These are phyloP conservation scores for Quercus agrifolia DNA, from an alignment of 306 rosid species.

Conservation along the genomic window DNA sequence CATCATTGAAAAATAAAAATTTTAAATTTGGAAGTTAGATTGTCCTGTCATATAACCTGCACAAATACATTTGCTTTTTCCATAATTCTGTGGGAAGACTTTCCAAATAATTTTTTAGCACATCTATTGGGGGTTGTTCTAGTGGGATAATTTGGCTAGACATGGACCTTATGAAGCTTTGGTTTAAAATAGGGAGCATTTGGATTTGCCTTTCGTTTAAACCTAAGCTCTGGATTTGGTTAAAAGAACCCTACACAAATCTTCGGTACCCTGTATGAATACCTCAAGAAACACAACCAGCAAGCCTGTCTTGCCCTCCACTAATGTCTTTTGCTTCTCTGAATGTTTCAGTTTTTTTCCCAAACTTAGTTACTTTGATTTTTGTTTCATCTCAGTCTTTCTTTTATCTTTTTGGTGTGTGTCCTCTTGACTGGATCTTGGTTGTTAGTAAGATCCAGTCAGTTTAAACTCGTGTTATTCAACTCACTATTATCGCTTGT, in stretches of 20 bases:
- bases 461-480: constrained; percentile 50
- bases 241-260: too few relatives aligned
- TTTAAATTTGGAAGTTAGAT: background rate
- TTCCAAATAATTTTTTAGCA: background rate
- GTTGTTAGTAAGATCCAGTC: constrained; percentile 25
- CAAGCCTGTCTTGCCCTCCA: too few relatives aligned
- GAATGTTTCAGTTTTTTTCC: too few relatives aligned
- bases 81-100: background rate
- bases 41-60: background rate
- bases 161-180: background rate
- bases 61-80: background rate
- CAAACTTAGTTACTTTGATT: too few relatives aligned
- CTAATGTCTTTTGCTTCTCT: too few relatives aligned
- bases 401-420: too few relatives aligned
- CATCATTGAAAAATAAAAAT: background rate
- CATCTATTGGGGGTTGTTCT: background rate
- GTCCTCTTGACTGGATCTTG: constrained; percentile 57
- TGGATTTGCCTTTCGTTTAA: background rate
- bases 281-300: too few relatives aligned
- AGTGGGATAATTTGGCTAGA: background rate
- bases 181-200: background rate
- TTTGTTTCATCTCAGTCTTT: too few relatives aligned
- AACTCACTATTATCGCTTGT: constrained; percentile 54
- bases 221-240: background rate
- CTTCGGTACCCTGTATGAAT: too few relatives aligned